Percentiles rank a stretch among this genome's conserved stretches.
phyloP scores from a whole-genome alignment of 2,329 filamentous ascomycete species.

The Colletotrichum cuscutae region DNA sequence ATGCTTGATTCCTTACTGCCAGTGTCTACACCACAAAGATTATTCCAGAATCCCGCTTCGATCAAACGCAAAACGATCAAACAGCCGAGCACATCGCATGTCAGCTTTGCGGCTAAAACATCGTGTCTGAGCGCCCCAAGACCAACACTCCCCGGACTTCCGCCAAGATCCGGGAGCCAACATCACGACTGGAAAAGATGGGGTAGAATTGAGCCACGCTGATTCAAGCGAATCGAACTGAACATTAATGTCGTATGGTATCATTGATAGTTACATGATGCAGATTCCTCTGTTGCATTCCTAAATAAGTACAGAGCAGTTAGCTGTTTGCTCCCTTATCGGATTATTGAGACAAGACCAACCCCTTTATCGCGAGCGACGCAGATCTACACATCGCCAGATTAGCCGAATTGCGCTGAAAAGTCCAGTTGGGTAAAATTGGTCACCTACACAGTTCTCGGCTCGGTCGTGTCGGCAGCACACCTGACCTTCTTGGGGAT shows the following conservation, averaged over 20 bases:
- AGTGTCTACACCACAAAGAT: neutral
- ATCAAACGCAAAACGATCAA: neutral
- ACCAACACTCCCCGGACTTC: neutral
- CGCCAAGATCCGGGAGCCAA: neutral
- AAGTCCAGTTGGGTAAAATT: fast-evolving
- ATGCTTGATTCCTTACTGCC: neutral
- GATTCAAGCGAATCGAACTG: neutral
- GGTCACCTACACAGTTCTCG: neutral
- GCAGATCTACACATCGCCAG: neutral
- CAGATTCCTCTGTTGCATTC: neutral
- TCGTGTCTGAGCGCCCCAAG: neutral
- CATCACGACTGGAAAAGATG: neutral
- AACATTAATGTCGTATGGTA: neutral
- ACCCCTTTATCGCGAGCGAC: neutral
- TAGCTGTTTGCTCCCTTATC: neutral
- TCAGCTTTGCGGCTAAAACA: neutral
- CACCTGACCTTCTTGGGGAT: neutral
- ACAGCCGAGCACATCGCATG: neutral
- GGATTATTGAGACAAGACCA: neutral
- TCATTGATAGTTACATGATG: neutral
- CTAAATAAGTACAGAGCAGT: neutral
- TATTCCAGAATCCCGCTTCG: neutral
- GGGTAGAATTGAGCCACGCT: neutral
- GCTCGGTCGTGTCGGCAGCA: neutral
- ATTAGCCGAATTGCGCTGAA: neutral